Evolutionary conservation across 2,329 filamentous ascomycete species (phyloP), one percentile per base, ranked within the genome.

Genomic region (Neoscytalidium dimidiatum): DNA sequence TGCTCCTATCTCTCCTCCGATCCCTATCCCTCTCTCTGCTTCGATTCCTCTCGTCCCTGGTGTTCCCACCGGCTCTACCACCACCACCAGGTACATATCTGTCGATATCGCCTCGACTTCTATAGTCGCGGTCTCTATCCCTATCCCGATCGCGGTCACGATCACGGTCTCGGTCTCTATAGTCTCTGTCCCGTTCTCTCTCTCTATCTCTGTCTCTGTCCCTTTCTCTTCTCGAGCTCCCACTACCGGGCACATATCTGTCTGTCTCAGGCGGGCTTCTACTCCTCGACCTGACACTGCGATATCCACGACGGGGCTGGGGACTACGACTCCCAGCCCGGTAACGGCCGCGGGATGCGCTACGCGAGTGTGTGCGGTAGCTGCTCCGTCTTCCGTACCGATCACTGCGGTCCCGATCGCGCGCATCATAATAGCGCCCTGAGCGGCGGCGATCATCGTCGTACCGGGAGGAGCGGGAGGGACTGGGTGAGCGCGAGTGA

Each of bases 31-130:
- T 51, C n/a, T 71, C 65, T 52, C 68, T 64, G 14, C 70, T 67
- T 23, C 67, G 44, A 14, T 66, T 66, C 29, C 67, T 31, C 17
- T 64, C 61, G 21, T 64, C 61, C 38, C 61, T 64, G 7, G 49
- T 21, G 8, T 11, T 29, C 23, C 21, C 48, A 9, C 28, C 49
- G 1, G 31, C 8, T n/a, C 44, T 52, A 9, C 69, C 67, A 29
- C 75, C 67, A 29, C 75, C 73, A 28, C 77, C 74, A 49, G 78
- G 78, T 4, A 79, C 71, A 64, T 79, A 79, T 6, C 78, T 72
- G 69, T 80, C 78, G 49, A 79, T 78, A 4, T 75, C 74, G 21
- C 66, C 69, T 5, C 77, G 69, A 3, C 73, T 72, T 29, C 66
- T 49, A 8, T 77, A 72, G 28, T 82, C 80, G 11, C 78, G 14